phyloP scores from a whole-genome alignment of 2,329 filamentous ascomycete genomes.

The Thielaviopsis euricoi region DNA sequence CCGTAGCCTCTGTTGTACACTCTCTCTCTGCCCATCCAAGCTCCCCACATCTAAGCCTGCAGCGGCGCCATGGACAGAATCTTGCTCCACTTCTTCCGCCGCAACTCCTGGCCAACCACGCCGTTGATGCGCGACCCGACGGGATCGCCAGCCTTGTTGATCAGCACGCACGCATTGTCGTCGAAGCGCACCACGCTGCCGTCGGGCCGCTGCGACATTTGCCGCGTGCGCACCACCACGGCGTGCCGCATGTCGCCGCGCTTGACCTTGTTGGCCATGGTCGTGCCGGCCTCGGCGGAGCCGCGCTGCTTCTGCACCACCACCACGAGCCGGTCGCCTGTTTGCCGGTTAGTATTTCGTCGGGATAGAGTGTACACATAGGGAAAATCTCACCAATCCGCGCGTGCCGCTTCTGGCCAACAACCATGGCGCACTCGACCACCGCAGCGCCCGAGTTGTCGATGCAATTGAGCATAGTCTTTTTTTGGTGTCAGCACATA shows the following conservation, averaged over 20 bases:
- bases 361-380: too few species aligned
- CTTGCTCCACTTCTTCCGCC: conserved; percentile 94
- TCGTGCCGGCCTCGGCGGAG: conserved; percentile 53
- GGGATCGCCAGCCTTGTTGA: conserved; percentile 93
- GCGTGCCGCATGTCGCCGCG: conserved; percentile 93
- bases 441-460: conserved; percentile 97
- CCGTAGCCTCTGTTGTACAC: not conserved
- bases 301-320: conserved; percentile 82
- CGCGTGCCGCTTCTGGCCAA: conserved; percentile 78
- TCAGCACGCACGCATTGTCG: conserved; percentile 93
- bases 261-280: conserved; percentile 79
- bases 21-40: not conserved
- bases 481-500: too few species aligned
- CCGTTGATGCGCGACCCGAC: conserved; percentile 86
- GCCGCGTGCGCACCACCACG: conserved; percentile 79
- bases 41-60: conserved; percentile 27
- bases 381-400: conserved; percentile 60
- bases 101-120: conserved; percentile 77
- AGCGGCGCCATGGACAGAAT: conserved; percentile 84
- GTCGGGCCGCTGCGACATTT: conserved; percentile 74
- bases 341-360: not conserved
- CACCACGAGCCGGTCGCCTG: conserved; percentile 93
- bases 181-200: conserved; percentile 86
- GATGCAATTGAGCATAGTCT: conserved; percentile 99
- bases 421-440: conserved; percentile 86